phyloP scores from a whole-genome alignment of 2,329 filamentous ascomycete genomes.

The Diaporthe caulivora region DNA sequence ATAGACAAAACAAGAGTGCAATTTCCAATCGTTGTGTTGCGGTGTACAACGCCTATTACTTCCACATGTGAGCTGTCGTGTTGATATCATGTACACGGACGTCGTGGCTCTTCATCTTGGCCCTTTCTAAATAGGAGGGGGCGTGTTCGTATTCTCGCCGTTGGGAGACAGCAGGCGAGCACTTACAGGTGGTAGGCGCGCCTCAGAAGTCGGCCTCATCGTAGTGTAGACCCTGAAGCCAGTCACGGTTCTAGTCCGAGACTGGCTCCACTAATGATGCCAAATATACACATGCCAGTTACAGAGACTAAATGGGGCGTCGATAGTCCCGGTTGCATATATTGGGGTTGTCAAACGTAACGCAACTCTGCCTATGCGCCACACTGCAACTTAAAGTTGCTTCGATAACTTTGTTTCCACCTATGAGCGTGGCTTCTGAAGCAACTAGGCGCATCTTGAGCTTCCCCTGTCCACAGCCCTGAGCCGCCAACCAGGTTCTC shows the following conservation, averaged over 20 bases:
- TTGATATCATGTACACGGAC: neutral
- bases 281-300: neutral
- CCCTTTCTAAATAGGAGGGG: neutral
- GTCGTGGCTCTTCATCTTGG: neutral
- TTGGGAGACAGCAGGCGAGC: neutral
- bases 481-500: neutral
- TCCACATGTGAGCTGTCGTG: neutral
- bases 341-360: neutral
- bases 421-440: neutral
- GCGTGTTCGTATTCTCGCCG: neutral
- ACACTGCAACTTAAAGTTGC: neutral
- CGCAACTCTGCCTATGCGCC: neutral
- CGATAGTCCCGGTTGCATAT: neutral
- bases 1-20: conserved; percentile 24
- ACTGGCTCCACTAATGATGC: neutral
- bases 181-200: neutral
- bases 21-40: neutral
- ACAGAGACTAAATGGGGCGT: neutral
- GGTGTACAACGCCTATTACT: neutral
- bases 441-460: neutral
- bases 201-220: neutral
- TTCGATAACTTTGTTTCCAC: neutral
- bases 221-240: neutral
- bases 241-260: neutral
- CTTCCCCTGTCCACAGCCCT: neutral